These are phyloP conservation scores for Firmiana major DNA, from an alignment of 345 rosid genomes.

Conservation along the genomic window DNA sequence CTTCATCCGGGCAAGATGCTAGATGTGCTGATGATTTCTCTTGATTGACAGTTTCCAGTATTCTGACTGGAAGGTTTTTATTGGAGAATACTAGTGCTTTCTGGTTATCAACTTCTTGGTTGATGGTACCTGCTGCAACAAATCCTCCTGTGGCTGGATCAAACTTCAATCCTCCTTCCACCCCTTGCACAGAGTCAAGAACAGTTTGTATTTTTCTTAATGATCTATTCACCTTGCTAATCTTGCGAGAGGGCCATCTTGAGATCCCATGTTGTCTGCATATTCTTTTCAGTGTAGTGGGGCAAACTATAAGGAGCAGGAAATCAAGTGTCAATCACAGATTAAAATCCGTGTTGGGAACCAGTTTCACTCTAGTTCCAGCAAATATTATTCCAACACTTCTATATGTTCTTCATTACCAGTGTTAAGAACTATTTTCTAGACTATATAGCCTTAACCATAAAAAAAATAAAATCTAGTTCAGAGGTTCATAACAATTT, in stretches of 20 bases:
- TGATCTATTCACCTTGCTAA: conserved; percentile 84
- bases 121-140: conserved; percentile 47
- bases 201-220: conserved; percentile 71
- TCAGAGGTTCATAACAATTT: not conserved
- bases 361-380: not conserved
- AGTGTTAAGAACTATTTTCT: not conserved
- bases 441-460: not conserved
- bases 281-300: conserved; percentile 89
- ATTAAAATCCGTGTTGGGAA: not conserved
- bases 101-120: conserved; percentile 39
- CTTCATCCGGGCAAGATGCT: conserved; percentile 19
- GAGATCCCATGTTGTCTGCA: conserved; percentile 91
- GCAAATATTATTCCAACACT: not conserved
- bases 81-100: conserved; percentile 26
- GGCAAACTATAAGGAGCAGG: conserved; percentile 60
- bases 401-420: not conserved
- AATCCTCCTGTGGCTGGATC: conserved; percentile 66
- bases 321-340: conserved; percentile 15
- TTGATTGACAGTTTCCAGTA: conserved; percentile 22
- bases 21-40: conserved; percentile 14
- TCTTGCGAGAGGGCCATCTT: conserved; percentile 96
- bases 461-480: not conserved
- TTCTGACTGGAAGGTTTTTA: conserved; percentile 15
- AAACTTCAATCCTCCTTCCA: conserved; percentile 72
- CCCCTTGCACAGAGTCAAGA: conserved; percentile 82